Evolutionary conservation across 495 filamentous ascomycete genomes (phyloP).

Genomic region (Sordaria brevicollis): DNA sequence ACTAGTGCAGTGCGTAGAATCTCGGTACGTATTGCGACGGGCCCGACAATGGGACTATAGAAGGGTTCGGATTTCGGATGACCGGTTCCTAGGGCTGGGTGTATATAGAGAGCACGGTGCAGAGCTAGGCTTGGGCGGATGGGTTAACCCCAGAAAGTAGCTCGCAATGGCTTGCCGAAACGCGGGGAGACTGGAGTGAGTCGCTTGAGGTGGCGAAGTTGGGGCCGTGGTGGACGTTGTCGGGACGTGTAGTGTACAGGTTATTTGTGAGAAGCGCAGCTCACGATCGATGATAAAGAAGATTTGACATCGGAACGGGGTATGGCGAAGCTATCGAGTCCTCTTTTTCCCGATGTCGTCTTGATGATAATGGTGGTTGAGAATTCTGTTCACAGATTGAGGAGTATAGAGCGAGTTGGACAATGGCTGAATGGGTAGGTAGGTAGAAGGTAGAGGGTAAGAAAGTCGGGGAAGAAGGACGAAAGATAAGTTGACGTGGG

Average conservation of each 20-base stretch:
- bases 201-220: background rate
- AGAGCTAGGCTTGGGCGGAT: background rate
- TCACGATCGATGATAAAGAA: constrained; percentile 10
- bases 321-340: constrained; percentile 1
- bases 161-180: background rate
- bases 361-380: background rate
- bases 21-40: background rate
- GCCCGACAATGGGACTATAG: background rate
- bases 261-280: constrained; percentile 11
- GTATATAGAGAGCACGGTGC: background rate
- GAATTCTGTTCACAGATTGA: background rate
- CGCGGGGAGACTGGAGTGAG: background rate
- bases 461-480: background rate
- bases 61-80: background rate
- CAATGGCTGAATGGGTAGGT: background rate
- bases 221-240: background rate
- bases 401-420: background rate
- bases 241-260: background rate
- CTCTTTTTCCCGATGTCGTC: background rate
- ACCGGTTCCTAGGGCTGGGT: background rate
- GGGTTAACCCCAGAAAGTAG: background rate
- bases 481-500: constrained; percentile 1
- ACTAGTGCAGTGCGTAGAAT: background rate
- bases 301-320: constrained; percentile 11
- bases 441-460: constrained; percentile 1